Evolutionary conservation across 306 rosid genomes (phyloP).

Genomic region (Trifolium repens): DNA sequence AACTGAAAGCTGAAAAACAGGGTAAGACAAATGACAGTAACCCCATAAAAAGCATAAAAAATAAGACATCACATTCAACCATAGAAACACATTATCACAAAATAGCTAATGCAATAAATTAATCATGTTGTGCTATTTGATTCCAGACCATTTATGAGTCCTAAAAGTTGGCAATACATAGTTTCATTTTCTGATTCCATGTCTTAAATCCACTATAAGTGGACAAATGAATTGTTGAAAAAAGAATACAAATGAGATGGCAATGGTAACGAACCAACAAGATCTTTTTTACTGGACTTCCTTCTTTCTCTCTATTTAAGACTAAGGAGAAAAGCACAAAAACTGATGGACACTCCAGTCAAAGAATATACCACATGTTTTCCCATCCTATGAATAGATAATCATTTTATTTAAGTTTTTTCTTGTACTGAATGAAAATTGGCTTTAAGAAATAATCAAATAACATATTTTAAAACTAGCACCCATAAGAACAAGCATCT

Average conservation of each 20-base stretch:
- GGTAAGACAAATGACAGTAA: conserved; percentile 39
- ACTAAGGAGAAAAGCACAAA: conserved; percentile 7
- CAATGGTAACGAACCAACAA: not conserved
- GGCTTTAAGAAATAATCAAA: conserved; percentile 13
- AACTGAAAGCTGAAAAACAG: conserved; percentile 82
- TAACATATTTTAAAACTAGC: conserved; percentile 16
- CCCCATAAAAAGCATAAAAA: conserved; percentile 1
- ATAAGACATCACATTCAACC: not conserved
- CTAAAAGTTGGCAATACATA: conserved; percentile 17
- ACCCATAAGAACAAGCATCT: conserved; percentile 18
- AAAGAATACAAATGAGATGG: conserved; percentile 8
- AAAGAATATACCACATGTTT: not conserved
- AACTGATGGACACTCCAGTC: not conserved
- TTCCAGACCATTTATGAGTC: conserved; percentile 33
- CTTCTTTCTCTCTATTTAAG: conserved; percentile 13
- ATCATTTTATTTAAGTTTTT: not conserved
- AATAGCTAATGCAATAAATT: conserved; percentile 22
- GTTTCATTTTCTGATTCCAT: not conserved
- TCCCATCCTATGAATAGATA: conserved; percentile 15
- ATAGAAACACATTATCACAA: conserved; percentile 6
- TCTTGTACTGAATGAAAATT: not conserved
- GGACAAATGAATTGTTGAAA: conserved; percentile 10
- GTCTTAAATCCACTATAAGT: conserved; percentile 8
- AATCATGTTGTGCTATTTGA: conserved; percentile 1
- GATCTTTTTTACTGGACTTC: not conserved